Evolutionary conservation across 148 eudicot species (phyloP).

Genomic region (Silene conica): DNA sequence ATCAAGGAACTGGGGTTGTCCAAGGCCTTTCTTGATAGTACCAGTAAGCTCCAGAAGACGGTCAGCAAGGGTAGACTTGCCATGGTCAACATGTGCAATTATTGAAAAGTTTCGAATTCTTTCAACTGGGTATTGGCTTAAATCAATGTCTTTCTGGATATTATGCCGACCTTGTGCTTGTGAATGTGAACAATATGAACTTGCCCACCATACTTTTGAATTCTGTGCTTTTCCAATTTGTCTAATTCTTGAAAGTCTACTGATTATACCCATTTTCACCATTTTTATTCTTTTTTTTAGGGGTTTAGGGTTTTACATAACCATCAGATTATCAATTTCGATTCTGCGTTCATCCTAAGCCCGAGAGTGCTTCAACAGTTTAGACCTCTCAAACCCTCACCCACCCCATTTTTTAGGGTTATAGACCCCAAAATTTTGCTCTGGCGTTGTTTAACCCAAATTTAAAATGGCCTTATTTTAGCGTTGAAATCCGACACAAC

Average conservation of each 20-base stretch:
- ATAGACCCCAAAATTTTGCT: too few species aligned
- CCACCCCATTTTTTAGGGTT: too few species aligned
- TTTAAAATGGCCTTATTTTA: too few species aligned
- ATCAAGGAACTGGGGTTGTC: slow-evolving; percentile 93
- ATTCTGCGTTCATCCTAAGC: too few species aligned
- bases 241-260: slow-evolving; percentile 36
- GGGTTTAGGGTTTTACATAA: slow-evolving; percentile 37
- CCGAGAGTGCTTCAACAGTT: too few species aligned
- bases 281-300: not conserved
- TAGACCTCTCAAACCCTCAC: too few species aligned
- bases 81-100: slow-evolving; percentile 95
- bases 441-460: too few species aligned
- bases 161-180: slow-evolving; percentile 43
- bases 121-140: slow-evolving; percentile 64
- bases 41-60: slow-evolving; percentile 88
- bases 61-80: slow-evolving; percentile 93
- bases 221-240: slow-evolving; percentile 8
- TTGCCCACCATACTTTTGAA: slow-evolving; percentile 19
- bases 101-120: slow-evolving; percentile 83
- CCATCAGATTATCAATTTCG: not conserved
- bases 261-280: slow-evolving; percentile 33
- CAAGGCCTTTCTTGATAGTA: slow-evolving; percentile 83
- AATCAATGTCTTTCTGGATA: slow-evolving; percentile 43
- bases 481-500: too few species aligned
- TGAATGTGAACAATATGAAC: slow-evolving; percentile 48